Conservation (phyloP, 225 moss, liverwort and hornwort species). For the Neckera pumila region DNA sequence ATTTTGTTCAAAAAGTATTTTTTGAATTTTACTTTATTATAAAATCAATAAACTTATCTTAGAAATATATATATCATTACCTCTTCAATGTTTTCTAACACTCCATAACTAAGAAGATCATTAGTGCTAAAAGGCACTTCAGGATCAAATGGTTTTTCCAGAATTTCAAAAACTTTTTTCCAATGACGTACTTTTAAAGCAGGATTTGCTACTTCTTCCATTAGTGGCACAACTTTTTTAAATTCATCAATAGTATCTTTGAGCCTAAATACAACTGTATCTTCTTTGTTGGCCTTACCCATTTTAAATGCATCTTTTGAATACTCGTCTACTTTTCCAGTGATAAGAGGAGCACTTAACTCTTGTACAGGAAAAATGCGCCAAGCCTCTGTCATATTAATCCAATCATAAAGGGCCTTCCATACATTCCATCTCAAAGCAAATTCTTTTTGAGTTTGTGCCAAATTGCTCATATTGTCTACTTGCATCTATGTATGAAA, state of each 20-base stretch:
- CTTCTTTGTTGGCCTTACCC: not conserved
- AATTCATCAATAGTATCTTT: not conserved
- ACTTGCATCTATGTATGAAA: not conserved
- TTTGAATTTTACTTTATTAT: not conserved
- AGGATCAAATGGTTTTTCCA: not conserved
- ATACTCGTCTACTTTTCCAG: not conserved
- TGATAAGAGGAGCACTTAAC: not conserved
- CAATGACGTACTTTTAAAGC: not conserved
- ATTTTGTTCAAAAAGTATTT: fast-evolving
- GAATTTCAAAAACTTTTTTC: not conserved
- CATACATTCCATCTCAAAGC: not conserved
- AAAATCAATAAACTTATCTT: too few relatives aligned
- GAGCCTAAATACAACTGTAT: not conserved
- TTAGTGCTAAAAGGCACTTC: not conserved
- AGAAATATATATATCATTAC: not conserved
- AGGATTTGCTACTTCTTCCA: not conserved
- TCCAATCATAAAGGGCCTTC: not conserved
- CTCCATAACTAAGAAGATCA: not conserved
- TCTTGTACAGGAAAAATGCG: not conserved
- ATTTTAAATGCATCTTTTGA: not conserved
- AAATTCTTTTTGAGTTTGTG: not conserved
- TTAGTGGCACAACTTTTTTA: not conserved
- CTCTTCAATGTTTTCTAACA: not conserved
- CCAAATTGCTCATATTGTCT: not conserved
- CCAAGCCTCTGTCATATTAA: not conserved